Conservation (phyloP, 176 grass and related monocot species). For the Avena eriantha region DNA sequence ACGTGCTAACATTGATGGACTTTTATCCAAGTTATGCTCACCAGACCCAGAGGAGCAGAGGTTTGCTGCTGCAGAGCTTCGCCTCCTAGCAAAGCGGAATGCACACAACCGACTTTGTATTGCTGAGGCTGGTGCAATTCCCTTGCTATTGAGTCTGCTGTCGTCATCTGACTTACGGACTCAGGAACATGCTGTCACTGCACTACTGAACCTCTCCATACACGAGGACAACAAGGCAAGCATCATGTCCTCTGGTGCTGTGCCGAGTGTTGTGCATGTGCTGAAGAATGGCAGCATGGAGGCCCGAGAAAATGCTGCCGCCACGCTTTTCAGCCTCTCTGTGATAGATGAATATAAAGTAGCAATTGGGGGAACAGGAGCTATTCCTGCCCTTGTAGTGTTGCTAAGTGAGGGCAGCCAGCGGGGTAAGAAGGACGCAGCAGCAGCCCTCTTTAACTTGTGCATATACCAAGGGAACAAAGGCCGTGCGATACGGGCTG, state of each 20-base stretch:
- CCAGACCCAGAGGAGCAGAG: conserved; percentile 60
- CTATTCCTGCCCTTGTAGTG: conserved; percentile 82
- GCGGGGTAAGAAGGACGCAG: conserved; percentile 92
- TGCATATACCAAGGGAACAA: conserved; percentile 99
- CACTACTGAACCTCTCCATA: conserved; percentile 91
- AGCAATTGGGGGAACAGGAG: conserved; percentile 72
- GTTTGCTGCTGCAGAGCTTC: conserved; percentile 79
- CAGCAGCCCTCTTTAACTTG: conserved; percentile 90
- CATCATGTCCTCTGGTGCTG: conserved; percentile 77
- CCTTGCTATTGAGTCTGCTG: conserved; percentile 68
- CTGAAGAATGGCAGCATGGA: conserved; percentile 92
- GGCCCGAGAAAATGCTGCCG: conserved; percentile 93
- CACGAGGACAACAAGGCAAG: conserved; percentile 82
- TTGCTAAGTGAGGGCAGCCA: conserved; percentile 84
- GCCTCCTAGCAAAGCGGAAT: conserved; percentile 82
- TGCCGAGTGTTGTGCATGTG: conserved; percentile 78
- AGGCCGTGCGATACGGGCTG: conserved; percentile 75
- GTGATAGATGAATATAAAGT: conserved; percentile 91
- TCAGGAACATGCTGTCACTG: conserved; percentile 93
- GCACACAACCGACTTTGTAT: conserved; percentile 82
- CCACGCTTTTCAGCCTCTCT: conserved; percentile 94
- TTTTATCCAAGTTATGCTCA: conserved; percentile 73
- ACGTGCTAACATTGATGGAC: conserved; percentile 73
- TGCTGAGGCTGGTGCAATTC: conserved; percentile 88
- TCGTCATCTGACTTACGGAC: conserved; percentile 61